These are phyloP conservation scores for Cryphonectria nitschkei DNA, from an alignment of 2,329 filamentous ascomycete species.

Conservation along the genomic window DNA sequence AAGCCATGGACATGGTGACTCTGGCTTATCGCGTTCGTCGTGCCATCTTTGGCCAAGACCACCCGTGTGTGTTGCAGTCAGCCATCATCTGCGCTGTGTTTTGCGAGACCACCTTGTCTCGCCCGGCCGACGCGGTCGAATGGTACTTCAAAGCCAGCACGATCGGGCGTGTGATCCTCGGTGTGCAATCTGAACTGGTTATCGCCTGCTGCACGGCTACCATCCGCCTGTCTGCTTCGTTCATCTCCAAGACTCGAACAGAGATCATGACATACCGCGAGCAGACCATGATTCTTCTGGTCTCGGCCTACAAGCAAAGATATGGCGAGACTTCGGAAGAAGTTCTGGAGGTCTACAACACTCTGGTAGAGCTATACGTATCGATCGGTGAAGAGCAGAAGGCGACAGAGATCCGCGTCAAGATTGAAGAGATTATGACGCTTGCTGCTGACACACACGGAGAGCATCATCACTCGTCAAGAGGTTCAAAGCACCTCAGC, in stretches of 20 bases:
- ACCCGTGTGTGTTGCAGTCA: constrained; percentile 3
- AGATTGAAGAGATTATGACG: constrained; percentile 4
- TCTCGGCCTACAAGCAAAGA: constrained; percentile 2
- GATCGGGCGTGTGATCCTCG: background rate
- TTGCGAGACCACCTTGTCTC: background rate
- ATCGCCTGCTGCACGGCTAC: constrained; percentile 6
- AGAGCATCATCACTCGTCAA: background rate
- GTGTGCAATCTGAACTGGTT: constrained; percentile 3
- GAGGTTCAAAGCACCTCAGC: background rate
- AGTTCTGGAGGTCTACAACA: constrained; percentile 6
- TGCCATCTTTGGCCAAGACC: background rate
- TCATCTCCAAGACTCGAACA: background rate
- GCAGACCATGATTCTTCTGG: background rate
- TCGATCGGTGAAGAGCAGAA: constrained; percentile 9
- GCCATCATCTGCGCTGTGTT: constrained; percentile 5
- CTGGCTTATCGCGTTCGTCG: constrained; percentile 8
- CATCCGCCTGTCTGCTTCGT: background rate
- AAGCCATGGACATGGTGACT: background rate
- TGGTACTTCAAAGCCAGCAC: constrained; percentile 12
- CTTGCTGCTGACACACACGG: background rate
- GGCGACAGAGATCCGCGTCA: background rate
- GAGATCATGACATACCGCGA: background rate
- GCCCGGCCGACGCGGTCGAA: background rate
- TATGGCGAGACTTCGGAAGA: constrained; percentile 9
- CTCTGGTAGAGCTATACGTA: background rate